Base-by-base conservation (phyloP, 148 eudicot genomes). In the Vaccinium darrowii region DNA sequence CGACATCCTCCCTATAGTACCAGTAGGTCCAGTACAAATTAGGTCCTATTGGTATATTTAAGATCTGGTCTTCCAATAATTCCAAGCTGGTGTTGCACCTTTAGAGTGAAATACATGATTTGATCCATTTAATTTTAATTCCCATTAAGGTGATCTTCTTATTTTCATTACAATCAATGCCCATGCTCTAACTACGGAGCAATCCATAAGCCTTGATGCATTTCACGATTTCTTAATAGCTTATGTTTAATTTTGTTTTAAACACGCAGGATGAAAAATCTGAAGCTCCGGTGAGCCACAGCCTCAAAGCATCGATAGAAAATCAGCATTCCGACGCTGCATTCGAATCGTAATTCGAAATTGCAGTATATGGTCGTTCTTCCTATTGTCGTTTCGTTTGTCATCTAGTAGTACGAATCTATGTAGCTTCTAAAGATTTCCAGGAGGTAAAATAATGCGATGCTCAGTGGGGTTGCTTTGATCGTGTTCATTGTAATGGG, bases 231-330 rank as follows among this genome's bases (percentile, higher is more conserved):
- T 52, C 39, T 52, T 27, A 27, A 27, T 53, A 52, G 60, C 62
- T 25, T 62, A 53, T 25, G 84, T 43, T 36, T 2, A 50, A 56
- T 43, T 3, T 67, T 74, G 6, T 79, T 51, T 78, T 76, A 39
- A 51, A 73, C 69, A 72, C 88, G 95, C 92, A 93, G 95, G 92
- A 81, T 90, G 90, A 93, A 79, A 85, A 88, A 87, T 86, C 90
- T 80, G 71, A 87, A 85, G 91, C 87, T 79, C 62, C 81, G 49
- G 50, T 83, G 88, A 88, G 84, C 67, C 7, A 11, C 49, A 10
- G 30, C 57, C 63, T 58, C 39, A 4, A 83, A 58, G 36, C 39
- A 65, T 4, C 18, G 72, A 85, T 74, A 53, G 83, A 19, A 57
- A 79, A 9, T 33, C 19, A 33, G 65, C 89, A 73, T 74, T 78